Evolutionary conservation across 2,329 filamentous ascomycete genomes (phyloP), one percentile per base, ranked within the genome.

Genomic region (Calcarisporium arbuscula): DNA sequence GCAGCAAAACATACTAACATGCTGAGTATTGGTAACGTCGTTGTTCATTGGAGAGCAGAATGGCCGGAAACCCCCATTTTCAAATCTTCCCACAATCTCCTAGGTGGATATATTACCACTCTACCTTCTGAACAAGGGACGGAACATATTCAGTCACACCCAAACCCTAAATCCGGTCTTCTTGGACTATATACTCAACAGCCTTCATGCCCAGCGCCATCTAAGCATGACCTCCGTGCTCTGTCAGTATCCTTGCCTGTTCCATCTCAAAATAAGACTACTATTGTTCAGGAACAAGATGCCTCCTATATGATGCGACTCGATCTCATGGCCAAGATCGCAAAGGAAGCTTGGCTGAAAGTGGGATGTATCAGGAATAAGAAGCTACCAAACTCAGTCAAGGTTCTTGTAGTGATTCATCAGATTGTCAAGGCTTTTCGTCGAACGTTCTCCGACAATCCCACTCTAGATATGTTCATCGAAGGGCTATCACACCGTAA

Each of bases 51-150:
- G 86, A 77, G 80, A 53, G 75, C 84, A 4, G 81, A 87, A 53
- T 94, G 85, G 86, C 85, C 85, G 27, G 74, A 79, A 44, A 64
- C 74, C 19, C 72, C 82, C n/a, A 84, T 83, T 0, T 90, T 90
- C 56, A 70, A 76, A 43, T 69, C 75, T n/a, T n/a, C n/a, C n/a
- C n/a, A n/a, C n/a, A n/a, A n/a, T n/a, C n/a, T n/a, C n/a, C n/a
- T n/a, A n/a, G n/a, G n/a, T n/a, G n/a, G n/a, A n/a, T n/a, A n/a
- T n/a, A n/a, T n/a, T n/a, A n/a, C n/a, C n/a, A n/a, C n/a, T n/a
- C n/a, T n/a, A n/a, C n/a, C n/a, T n/a, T n/a, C n/a, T n/a, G n/a
- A n/a, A n/a, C n/a, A n/a, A n/a, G n/a, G n/a, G n/a, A n/a, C n/a
- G n/a, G n/a, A n/a, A n/a, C n/a, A n/a, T n/a, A n/a, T n/a, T n/a